phyloP scores from a whole-genome alignment of 2,329 filamentous ascomycete genomes.

The Colletotrichum simmondsii region DNA sequence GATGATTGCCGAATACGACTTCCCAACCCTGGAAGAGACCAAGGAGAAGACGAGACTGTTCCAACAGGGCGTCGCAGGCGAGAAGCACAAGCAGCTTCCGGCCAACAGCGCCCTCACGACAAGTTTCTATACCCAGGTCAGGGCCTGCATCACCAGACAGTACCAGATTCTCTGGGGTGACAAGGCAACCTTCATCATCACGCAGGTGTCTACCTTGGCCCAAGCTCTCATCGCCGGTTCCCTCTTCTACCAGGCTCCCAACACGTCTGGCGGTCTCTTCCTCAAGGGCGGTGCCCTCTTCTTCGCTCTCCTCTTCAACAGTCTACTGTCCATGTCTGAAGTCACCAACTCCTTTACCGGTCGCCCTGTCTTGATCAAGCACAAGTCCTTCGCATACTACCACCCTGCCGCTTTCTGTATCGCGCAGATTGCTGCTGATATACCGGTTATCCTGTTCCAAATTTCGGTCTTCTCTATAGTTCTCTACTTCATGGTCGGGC shows the following conservation, averaged over 20 bases:
- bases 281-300: constrained; percentile 73
- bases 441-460: constrained; percentile 68
- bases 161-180: constrained; percentile 75
- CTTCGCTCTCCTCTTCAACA: constrained; percentile 71
- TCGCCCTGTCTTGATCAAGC: constrained; percentile 68
- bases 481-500: constrained; percentile 72
- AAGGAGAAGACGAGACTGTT: constrained; percentile 64
- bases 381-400: constrained; percentile 67
- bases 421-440: constrained; percentile 63
- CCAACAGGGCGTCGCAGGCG: constrained; percentile 58
- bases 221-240: constrained; percentile 74
- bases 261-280: constrained; percentile 70
- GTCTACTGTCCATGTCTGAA: constrained; percentile 72
- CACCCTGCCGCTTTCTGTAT: constrained; percentile 70
- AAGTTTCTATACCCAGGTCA: constrained; percentile 65
- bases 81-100: constrained; percentile 65
- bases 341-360: constrained; percentile 72
- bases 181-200: constrained; percentile 71
- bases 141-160: constrained; percentile 66
- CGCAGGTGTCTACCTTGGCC: constrained; percentile 65
- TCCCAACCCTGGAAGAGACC: constrained; percentile 61
- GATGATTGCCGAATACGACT: constrained; percentile 68
- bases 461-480: constrained; percentile 67
- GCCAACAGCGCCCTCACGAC: constrained; percentile 67
- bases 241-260: constrained; percentile 73